Conservation (phyloP, 1,284 basidiomycete genomes). For the Leccinum pachyderme region DNA sequence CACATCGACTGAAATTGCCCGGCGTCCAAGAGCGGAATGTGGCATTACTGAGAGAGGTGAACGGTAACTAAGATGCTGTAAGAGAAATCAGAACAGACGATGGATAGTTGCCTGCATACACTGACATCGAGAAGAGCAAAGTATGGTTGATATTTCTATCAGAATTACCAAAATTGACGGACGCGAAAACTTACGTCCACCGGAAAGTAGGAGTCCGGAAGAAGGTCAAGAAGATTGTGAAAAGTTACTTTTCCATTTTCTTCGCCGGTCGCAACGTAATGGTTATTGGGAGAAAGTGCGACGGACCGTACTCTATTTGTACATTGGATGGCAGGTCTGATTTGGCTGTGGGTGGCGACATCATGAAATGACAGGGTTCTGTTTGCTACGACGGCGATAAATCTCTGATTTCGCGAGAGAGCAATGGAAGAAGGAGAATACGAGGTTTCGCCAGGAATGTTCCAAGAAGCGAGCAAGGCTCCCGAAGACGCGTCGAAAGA, state of each 20-base stretch:
- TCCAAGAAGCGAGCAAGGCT: background rate
- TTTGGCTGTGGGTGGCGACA: background rate
- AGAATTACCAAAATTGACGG: background rate
- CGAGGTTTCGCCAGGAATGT: background rate
- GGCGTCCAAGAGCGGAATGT: background rate
- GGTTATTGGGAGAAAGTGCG: background rate
- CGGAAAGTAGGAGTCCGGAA: background rate
- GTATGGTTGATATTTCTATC: background rate
- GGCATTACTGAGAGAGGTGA: background rate
- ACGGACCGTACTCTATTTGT: background rate
- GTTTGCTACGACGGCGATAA: background rate
- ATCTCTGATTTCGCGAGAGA: background rate
- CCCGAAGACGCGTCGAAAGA: background rate
- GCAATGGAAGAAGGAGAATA: background rate
- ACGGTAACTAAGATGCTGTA: background rate
- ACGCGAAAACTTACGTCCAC: background rate
- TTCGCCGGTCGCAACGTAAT: background rate
- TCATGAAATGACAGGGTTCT: background rate
- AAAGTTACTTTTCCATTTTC: background rate
- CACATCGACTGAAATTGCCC: background rate
- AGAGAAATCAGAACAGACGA: background rate
- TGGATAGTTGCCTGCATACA: background rate
- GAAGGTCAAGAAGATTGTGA: background rate
- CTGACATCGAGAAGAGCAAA: background rate
- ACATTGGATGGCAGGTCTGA: background rate